These are phyloP conservation scores for Colletotrichum tamarilloi DNA, from an alignment of 2,329 filamentous ascomycete genomes.

Conservation along the genomic window DNA sequence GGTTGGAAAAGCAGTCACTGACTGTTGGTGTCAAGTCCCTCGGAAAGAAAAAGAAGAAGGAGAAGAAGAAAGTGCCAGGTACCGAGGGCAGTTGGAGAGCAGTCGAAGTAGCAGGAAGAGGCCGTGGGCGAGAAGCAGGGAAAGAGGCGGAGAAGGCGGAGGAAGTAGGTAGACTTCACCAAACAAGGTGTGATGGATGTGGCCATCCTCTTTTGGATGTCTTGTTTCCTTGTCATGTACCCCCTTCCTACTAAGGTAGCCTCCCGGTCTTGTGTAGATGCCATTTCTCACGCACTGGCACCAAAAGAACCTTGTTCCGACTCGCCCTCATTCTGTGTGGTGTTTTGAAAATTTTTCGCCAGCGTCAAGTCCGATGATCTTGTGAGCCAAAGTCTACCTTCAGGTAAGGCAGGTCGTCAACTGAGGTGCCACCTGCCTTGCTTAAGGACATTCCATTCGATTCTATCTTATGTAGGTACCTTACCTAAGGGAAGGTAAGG, in stretches of 20 bases:
- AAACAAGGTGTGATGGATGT: not conserved
- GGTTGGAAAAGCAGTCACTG: no score
- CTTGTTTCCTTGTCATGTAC: not conserved
- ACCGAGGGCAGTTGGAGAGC: not conserved
- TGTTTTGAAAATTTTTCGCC: not conserved
- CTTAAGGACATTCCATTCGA: not conserved
- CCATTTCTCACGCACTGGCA: not conserved
- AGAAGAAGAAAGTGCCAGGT: not conserved
- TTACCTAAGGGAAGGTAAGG: not conserved
- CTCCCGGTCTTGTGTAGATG: not conserved
- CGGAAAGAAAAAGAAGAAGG: no score
- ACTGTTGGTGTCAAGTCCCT: no score
- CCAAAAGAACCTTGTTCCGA: not conserved
- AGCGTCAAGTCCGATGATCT: not conserved
- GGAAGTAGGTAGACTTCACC: not conserved
- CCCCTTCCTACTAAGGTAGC: not conserved
- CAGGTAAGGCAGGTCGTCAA: not conserved
- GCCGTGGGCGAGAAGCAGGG: not conserved
- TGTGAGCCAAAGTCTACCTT: not conserved
- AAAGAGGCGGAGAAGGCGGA: not conserved
- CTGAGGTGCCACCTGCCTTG: not conserved
- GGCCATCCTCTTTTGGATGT: not conserved
- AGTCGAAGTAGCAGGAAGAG: not conserved
- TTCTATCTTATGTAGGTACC: not conserved
- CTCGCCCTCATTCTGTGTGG: not conserved